Percentiles rank a stretch among this genome's conserved stretches.
phyloP scores from a whole-genome alignment of 106 monocot species.

The Platanthera zijinensis region DNA sequence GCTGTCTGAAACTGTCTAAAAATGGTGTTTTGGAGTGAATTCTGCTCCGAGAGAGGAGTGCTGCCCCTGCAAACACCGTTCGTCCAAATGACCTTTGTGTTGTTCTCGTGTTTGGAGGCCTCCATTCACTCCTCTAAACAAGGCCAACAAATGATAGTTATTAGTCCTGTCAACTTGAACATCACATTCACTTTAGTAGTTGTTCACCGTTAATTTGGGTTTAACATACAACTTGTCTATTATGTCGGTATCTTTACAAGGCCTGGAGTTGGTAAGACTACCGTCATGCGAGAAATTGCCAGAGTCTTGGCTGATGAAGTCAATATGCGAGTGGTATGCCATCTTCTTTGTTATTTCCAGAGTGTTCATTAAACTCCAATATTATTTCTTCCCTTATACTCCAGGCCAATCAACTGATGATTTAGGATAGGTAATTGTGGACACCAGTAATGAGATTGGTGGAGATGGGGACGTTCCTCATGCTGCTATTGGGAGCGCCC shows the following conservation, averaged over 20 bases:
- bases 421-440: conserved; percentile 89
- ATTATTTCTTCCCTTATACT: conserved; percentile 16
- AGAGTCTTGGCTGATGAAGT: conserved; percentile 86
- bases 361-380: not conserved
- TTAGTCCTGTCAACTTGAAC: too few species aligned
- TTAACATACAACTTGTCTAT: not conserved
- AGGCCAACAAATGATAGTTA: too few species aligned
- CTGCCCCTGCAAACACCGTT: too few species aligned
- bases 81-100: too few species aligned
- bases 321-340: conserved; percentile 75
- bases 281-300: conserved; percentile 92
- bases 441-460: conserved; percentile 95
- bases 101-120: too few species aligned
- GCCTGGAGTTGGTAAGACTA: conserved; percentile 96
- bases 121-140: too few species aligned
- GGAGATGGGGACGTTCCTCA: conserved; percentile 97
- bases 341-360: not conserved
- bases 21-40: too few species aligned
- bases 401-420: conserved; percentile 33
- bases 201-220: not conserved
- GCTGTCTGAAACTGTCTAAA: too few species aligned
- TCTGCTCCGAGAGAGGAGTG: too few species aligned
- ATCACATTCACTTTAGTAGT: too few species aligned
- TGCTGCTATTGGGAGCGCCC: conserved; percentile 77
- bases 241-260: conserved; percentile 20